A percentile compares a stretch with the other conserved stretches of the same genome.
Evolutionary conservation across 495 filamentous ascomycete species (phyloP).

Genomic region (Penicillium maclennaniae): DNA sequence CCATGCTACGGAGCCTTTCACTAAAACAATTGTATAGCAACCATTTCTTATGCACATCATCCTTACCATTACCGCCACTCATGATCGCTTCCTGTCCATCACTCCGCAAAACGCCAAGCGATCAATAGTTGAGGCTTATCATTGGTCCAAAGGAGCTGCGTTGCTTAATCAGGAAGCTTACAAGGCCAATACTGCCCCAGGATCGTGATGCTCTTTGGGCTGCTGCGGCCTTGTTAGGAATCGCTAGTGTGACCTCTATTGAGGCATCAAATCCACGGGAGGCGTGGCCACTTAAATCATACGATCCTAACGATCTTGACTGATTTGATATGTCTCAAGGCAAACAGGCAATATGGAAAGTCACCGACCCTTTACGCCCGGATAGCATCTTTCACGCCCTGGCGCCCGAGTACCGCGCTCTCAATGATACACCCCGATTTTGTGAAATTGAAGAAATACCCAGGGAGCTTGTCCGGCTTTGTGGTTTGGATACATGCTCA

Average conservation of each 20-base stretch:
- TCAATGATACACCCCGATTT: constrained; percentile 6
- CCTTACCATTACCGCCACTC: constrained; percentile 29
- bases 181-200: constrained; percentile 20
- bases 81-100: constrained; percentile 29
- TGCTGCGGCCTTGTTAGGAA: constrained; percentile 36
- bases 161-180: constrained; percentile 29
- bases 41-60: constrained; percentile 42
- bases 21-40: constrained; percentile 19
- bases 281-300: constrained; percentile 37
- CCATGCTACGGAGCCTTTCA: not conserved
- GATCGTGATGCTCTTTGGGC: constrained; percentile 42
- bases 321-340: constrained; percentile 33
- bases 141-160: constrained; percentile 29
- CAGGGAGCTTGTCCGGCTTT: constrained; percentile 9
- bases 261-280: constrained; percentile 25
- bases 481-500: not conserved
- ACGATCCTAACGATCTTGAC: constrained; percentile 23
- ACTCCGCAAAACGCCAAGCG: constrained; percentile 7
- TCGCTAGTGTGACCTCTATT: constrained; percentile 28
- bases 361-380: constrained; percentile 30
- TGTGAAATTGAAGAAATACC: constrained; percentile 6
- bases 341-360: constrained; percentile 33
- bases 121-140: constrained; percentile 27
- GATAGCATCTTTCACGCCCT: constrained; percentile 37
- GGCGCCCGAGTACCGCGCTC: constrained; percentile 13